A percentile compares a stretch with the other conserved stretches of the same genome.
Evolutionary conservation across 2,329 filamentous ascomycete genomes (phyloP).

Genomic region (Alternaria alternata): DNA sequence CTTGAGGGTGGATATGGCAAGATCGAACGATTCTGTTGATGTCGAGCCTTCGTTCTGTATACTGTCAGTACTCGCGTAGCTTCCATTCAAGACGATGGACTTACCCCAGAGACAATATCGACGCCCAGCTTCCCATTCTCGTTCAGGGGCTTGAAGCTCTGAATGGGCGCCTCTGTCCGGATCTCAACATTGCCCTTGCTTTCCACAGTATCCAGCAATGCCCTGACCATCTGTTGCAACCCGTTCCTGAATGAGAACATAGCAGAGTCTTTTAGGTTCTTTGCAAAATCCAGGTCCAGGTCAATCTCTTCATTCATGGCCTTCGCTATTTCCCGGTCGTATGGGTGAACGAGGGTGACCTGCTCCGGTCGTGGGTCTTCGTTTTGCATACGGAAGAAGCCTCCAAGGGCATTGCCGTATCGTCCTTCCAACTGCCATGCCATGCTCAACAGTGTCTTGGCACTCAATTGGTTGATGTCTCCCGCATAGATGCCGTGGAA

Average conservation of each 20-base stretch:
- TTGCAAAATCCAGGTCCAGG: slow-evolving; percentile 44
- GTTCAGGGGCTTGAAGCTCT: slow-evolving; percentile 23
- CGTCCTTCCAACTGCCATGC: slow-evolving; percentile 59
- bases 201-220: slow-evolving; percentile 48
- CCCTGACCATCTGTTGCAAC: slow-evolving; percentile 50
- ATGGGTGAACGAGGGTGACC: slow-evolving; percentile 28
- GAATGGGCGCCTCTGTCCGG: slow-evolving; percentile 44
- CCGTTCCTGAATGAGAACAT: slow-evolving; percentile 58
- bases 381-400: slow-evolving; percentile 29
- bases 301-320: slow-evolving; percentile 48
- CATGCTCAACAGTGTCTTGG: slow-evolving; percentile 67
- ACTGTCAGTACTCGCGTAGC: slow-evolving; percentile 16
- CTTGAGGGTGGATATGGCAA: slow-evolving; percentile 44
- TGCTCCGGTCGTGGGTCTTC: slow-evolving; percentile 13
- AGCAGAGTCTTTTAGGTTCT: slow-evolving; percentile 43
- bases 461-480: slow-evolving; percentile 82
- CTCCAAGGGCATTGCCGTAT: slow-evolving; percentile 44
- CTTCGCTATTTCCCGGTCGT: slow-evolving; percentile 26
- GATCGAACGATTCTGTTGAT: slow-evolving; percentile 36
- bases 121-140: slow-evolving; percentile 25
- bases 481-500: slow-evolving; percentile 94
- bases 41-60: slow-evolving; percentile 21
- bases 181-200: slow-evolving; percentile 52
- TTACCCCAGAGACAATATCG: slow-evolving; percentile 37
- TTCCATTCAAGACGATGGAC: slow-evolving; percentile 1